These are phyloP conservation scores for Tetrahymena malaccensis DNA, from an alignment of 73 alveolate species.

Conservation along the genomic window DNA sequence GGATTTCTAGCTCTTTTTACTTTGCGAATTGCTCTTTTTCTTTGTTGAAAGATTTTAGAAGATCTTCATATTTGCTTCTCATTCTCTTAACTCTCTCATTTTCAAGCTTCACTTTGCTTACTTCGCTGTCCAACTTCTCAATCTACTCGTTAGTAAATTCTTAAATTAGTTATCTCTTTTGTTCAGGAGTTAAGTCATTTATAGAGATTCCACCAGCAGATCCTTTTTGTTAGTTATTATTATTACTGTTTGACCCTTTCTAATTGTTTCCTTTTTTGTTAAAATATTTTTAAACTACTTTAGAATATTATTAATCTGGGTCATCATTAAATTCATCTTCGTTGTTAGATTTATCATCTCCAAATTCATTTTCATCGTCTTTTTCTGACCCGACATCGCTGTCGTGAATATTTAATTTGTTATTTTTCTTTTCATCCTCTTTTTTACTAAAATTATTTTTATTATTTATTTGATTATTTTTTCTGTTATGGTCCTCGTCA, in stretches of 20 bases:
- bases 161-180: constrained; percentile 10
- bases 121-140: constrained; percentile 5
- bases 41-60: constrained; percentile 4
- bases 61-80: constrained; percentile 29
- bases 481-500: not conserved
- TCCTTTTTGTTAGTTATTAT: not conserved
- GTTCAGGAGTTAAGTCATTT: constrained; percentile 4
- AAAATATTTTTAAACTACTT: not conserved
- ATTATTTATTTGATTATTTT: not conserved
- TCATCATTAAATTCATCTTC: not conserved
- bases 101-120: constrained; percentile 20
- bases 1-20: constrained; percentile 12
- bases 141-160: constrained; percentile 15
- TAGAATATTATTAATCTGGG: not conserved
- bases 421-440: not conserved
- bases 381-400: not conserved
- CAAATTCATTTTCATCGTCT: not conserved
- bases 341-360: not conserved
- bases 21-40: constrained; percentile 33
- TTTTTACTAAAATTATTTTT: not conserved
- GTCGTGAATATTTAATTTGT: not conserved
- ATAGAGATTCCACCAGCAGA: not conserved
- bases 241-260: not conserved
- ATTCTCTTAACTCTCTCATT: constrained; percentile 37
- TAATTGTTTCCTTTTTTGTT: constrained; percentile 4